Conservation (phyloP, 2,329 filamentous ascomycete genomes). For the Aspergillus ruber region DNA sequence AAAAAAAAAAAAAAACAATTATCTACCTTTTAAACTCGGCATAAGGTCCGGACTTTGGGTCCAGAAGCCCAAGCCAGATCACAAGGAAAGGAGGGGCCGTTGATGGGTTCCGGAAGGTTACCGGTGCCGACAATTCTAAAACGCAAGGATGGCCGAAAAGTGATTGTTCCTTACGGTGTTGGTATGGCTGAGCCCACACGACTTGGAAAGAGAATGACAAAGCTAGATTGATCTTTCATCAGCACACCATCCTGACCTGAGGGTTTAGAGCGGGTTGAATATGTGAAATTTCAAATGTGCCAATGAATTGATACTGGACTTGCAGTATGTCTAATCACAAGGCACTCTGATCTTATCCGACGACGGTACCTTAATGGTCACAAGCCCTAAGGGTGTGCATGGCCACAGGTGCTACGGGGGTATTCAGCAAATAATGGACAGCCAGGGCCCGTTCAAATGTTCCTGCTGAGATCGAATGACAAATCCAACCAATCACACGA, state of each 20-base stretch:
- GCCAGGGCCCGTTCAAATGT: neutral
- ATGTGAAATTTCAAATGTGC: neutral
- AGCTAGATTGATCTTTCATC: neutral
- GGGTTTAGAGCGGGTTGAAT: neutral
- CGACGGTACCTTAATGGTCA: neutral
- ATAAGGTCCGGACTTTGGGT: neutral
- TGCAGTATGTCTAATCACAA: neutral
- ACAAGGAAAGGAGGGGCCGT: constrained; percentile 16
- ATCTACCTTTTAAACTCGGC: neutral
- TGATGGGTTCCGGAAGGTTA: constrained; percentile 12
- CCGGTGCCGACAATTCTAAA: constrained; percentile 10
- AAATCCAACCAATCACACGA: neutral
- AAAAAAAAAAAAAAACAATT: neutral
- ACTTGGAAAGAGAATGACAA: neutral
- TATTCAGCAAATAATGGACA: neutral
- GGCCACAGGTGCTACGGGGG: neutral
- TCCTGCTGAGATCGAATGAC: neutral
- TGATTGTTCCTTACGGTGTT: neutral
- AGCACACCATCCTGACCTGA: neutral
- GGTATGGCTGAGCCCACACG: neutral
- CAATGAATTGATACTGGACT: neutral
- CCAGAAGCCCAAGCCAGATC: constrained; percentile 8
- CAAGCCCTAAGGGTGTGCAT: neutral
- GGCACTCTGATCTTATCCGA: neutral
- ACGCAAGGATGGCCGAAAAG: neutral